These are phyloP conservation scores for Hansfordia pulvinata DNA, from an alignment of 2,329 filamentous ascomycete species.

Conservation along the genomic window DNA sequence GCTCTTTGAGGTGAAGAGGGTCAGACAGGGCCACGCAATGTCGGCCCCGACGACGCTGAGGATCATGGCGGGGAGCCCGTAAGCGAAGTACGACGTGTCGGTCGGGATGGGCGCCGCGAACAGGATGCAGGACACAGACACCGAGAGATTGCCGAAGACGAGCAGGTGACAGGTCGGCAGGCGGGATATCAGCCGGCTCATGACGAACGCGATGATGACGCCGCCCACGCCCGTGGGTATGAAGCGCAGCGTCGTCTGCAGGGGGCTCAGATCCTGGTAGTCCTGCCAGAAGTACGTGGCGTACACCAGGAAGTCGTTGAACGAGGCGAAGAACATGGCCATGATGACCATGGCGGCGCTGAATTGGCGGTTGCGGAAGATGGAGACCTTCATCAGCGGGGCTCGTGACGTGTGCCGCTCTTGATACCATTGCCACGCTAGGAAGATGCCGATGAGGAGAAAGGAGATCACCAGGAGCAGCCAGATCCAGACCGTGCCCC, in stretches of 20 bases:
- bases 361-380: conserved; percentile 47
- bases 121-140: conserved; percentile 42
- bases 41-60: conserved; percentile 53
- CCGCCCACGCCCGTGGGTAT: conserved; percentile 51
- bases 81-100: conserved; percentile 52
- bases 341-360: conserved; percentile 52
- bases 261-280: conserved; percentile 43
- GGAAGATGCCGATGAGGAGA: conserved; percentile 40
- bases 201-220: conserved; percentile 38
- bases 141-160: conserved; percentile 39
- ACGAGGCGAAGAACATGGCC: conserved; percentile 51
- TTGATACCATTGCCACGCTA: conserved; percentile 46
- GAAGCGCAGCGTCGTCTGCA: conserved; percentile 58
- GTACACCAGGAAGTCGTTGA: conserved; percentile 55
- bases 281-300: conserved; percentile 60
- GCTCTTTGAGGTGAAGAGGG: conserved; percentile 50
- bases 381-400: conserved; percentile 53
- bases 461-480: conserved; percentile 43
- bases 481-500: conserved; percentile 49
- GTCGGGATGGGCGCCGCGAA: conserved; percentile 51
- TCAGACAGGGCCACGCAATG: conserved; percentile 51
- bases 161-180: conserved; percentile 45
- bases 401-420: conserved; percentile 34
- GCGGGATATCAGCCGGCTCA: conserved; percentile 41
- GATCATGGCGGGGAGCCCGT: conserved; percentile 51